Evolutionary conservation across 2,329 filamentous ascomycete species (phyloP).

Genomic region (Elsinoe necatrix): DNA sequence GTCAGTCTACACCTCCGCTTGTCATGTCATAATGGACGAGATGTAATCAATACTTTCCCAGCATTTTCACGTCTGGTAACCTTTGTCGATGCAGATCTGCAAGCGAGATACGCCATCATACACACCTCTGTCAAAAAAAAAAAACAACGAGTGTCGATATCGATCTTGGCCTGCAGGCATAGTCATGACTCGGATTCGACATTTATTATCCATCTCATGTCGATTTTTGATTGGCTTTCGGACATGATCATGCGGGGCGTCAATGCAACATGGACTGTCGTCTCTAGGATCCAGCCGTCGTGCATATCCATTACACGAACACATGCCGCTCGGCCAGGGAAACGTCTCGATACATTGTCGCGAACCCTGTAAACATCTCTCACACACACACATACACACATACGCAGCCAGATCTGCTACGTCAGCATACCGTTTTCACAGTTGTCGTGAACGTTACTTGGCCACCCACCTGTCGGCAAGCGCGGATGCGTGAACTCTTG

Average conservation of each 20-base stretch:
- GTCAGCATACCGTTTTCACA: slow-evolving; percentile 10
- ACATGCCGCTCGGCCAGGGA: slow-evolving; percentile 2
- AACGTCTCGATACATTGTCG: neutral
- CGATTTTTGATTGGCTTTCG: neutral
- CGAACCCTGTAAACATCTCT: neutral
- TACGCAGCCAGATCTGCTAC: slow-evolving; percentile 1
- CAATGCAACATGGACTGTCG: slow-evolving; percentile 8
- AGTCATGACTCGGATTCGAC: neutral
- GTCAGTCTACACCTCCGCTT: neutral
- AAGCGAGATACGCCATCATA: neutral
- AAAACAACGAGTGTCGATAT: neutral
- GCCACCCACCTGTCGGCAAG: slow-evolving; percentile 7
- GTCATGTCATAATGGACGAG: too few relatives aligned
- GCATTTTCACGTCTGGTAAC: neutral
- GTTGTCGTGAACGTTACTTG: slow-evolving; percentile 2
- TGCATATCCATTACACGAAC: neutral
- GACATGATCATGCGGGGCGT: slow-evolving; percentile 4
- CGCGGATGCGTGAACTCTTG: slow-evolving; percentile 5
- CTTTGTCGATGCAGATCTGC: slow-evolving; percentile 5
- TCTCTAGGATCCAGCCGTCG: neutral
- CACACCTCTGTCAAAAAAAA: neutral
- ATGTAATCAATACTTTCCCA: neutral
- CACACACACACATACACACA: slow-evolving; percentile 1
- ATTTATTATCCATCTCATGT: slow-evolving; percentile 5
- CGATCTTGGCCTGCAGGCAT: slow-evolving; percentile 1